These are phyloP conservation scores for Persicaria maculosa DNA, from an alignment of 148 eudicot species.

Conservation along the genomic window DNA sequence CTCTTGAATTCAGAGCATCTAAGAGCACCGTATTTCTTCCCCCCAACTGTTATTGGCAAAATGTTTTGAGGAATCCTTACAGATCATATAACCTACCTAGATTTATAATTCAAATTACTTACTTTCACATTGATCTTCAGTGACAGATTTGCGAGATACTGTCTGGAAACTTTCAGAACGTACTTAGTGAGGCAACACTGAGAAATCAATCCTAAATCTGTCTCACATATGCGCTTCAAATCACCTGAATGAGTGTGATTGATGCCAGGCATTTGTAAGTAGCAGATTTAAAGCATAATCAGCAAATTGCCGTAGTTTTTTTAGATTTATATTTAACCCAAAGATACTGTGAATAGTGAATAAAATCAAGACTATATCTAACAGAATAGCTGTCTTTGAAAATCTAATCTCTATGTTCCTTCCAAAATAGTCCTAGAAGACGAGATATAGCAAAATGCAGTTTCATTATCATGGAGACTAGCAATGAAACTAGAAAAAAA, in stretches of 20 bases:
- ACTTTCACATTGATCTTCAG: slow-evolving; percentile 95
- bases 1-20: slow-evolving; percentile 62
- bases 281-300: neutral
- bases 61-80: neutral
- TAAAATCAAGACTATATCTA: neutral
- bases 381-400: neutral
- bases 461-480: neutral
- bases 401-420: neutral
- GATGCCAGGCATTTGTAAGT: neutral
- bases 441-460: neutral
- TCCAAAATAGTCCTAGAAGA: neutral
- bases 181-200: slow-evolving; percentile 81
- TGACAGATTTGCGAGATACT: slow-evolving; percentile 71
- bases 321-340: neutral
- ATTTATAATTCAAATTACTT: neutral
- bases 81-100: neutral
- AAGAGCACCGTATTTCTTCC: slow-evolving; percentile 80
- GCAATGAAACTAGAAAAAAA: neutral
- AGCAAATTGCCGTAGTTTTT: neutral
- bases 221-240: slow-evolving; percentile 79
- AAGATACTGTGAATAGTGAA: neutral
- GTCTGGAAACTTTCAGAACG: slow-evolving; percentile 60
- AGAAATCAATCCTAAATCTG: slow-evolving; percentile 75
- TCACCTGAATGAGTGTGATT: slow-evolving; percentile 35
- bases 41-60: slow-evolving; percentile 40